Conservation (phyloP, 176 grass and related monocot species). For the Ensete glaucum region DNA sequence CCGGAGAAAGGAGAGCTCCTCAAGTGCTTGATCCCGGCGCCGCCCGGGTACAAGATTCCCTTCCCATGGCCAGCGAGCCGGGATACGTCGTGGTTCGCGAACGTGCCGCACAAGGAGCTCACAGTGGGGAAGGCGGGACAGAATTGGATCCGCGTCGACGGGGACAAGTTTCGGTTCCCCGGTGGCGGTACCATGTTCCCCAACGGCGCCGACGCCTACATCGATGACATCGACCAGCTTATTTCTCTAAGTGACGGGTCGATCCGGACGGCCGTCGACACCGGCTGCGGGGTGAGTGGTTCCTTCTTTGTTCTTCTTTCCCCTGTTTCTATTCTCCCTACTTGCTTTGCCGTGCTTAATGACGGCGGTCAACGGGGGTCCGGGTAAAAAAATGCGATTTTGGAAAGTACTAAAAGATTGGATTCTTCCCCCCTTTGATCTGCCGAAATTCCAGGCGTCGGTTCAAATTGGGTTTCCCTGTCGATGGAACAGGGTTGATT, state of each 20-base stretch:
- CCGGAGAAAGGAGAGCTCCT: constrained; percentile 30
- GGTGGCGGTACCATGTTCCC: constrained; percentile 77
- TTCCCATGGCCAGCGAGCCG: constrained; percentile 60
- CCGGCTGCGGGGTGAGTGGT: constrained; percentile 48
- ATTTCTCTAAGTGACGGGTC: constrained; percentile 47
- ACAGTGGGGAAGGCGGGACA: constrained; percentile 65
- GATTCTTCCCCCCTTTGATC: no score
- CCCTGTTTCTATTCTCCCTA: not conserved
- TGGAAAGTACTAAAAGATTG: not conserved
- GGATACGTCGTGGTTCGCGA: constrained; percentile 56
- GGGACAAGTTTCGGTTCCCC: constrained; percentile 56
- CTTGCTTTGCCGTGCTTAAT: not conserved
- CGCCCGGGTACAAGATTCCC: constrained; percentile 33
- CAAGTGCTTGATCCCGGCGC: constrained; percentile 57
- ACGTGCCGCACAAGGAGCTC: constrained; percentile 72
- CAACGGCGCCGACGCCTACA: constrained; percentile 54
- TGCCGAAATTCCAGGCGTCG: no score
- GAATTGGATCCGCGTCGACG: constrained; percentile 77
- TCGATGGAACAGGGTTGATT: no score
- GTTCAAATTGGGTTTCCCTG: no score
- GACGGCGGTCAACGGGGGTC: not conserved
- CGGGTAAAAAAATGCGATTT: not conserved
- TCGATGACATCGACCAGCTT: constrained; percentile 47
- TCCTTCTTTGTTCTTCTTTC: not conserved
- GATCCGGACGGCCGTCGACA: constrained; percentile 58